Evolutionary conservation across 2,329 filamentous ascomycete species (phyloP).

Genomic region (Verruconis gallopava): DNA sequence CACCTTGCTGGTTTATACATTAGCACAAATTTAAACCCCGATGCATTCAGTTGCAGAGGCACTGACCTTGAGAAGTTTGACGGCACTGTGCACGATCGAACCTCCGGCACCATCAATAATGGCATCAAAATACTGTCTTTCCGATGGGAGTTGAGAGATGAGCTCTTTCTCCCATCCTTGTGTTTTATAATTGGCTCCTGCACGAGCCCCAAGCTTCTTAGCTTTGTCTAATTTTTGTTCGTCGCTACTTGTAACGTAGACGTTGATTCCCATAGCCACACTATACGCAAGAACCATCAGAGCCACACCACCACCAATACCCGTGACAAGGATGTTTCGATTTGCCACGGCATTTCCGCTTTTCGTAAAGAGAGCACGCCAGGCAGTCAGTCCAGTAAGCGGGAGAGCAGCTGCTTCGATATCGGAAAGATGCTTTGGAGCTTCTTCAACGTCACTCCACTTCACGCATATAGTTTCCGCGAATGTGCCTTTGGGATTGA

Average conservation of each 20-base stretch:
- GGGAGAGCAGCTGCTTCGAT: constrained; percentile 74
- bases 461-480: constrained; percentile 60
- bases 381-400: constrained; percentile 74
- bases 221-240: constrained; percentile 65
- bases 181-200: constrained; percentile 72
- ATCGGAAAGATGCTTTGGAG: constrained; percentile 57
- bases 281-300: constrained; percentile 70
- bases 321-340: constrained; percentile 70
- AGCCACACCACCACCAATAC: constrained; percentile 86
- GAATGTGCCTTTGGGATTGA: constrained; percentile 55
- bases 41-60: constrained; percentile 1
- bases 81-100: constrained; percentile 58
- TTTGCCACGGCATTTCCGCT: constrained; percentile 49
- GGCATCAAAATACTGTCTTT: constrained; percentile 60
- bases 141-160: constrained; percentile 44
- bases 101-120: constrained; percentile 87
- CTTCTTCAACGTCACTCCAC: constrained; percentile 60
- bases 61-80: constrained; percentile 52
- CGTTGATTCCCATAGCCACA: constrained; percentile 57
- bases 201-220: constrained; percentile 56
- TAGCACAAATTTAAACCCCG: neutral
- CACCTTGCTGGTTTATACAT: constrained; percentile 54
- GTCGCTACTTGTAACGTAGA: constrained; percentile 67
- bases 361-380: constrained; percentile 75
- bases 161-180: constrained; percentile 72